Conservation (phyloP, 441 rosid species). For the Capsella rubella region DNA sequence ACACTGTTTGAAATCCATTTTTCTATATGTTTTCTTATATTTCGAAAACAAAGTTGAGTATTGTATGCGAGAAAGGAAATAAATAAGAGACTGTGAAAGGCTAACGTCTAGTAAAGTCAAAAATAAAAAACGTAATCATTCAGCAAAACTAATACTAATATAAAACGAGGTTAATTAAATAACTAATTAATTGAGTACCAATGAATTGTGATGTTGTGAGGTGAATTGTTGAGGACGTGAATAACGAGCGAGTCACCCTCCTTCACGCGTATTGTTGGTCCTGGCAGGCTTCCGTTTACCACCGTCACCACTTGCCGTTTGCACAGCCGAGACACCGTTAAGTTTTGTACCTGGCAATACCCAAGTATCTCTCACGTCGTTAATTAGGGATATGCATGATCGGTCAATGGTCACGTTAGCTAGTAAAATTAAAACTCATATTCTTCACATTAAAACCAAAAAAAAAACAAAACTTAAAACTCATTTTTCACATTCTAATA, state of each 20-base stretch:
- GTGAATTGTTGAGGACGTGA: constrained; percentile 78
- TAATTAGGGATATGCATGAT: background rate
- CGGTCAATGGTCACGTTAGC: constrained; percentile 18
- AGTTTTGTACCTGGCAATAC: constrained; percentile 69
- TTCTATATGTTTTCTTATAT: background rate
- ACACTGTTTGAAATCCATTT: too few relatives aligned
- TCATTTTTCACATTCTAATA: background rate
- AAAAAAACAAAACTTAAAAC: background rate
- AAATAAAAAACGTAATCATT: background rate
- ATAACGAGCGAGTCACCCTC: constrained; percentile 85
- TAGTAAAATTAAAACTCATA: background rate
- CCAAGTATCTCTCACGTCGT: constrained; percentile 32
- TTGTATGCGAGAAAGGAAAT: background rate
- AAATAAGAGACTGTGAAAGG: constrained; percentile 29
- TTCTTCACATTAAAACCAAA: background rate
- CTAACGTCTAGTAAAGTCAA: constrained; percentile 25
- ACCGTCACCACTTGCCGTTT: constrained; percentile 65
- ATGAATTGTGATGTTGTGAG: constrained; percentile 84
- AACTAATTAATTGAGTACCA: constrained; percentile 55
- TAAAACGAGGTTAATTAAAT: background rate
- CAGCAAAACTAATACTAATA: background rate
- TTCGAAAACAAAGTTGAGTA: background rate
- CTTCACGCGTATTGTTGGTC: constrained; percentile 63
- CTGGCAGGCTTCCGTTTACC: constrained; percentile 80
- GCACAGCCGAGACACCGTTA: constrained; percentile 65